phyloP scores from a whole-genome alignment of 345 rosid genomes.

The Linum trigynum region DNA sequence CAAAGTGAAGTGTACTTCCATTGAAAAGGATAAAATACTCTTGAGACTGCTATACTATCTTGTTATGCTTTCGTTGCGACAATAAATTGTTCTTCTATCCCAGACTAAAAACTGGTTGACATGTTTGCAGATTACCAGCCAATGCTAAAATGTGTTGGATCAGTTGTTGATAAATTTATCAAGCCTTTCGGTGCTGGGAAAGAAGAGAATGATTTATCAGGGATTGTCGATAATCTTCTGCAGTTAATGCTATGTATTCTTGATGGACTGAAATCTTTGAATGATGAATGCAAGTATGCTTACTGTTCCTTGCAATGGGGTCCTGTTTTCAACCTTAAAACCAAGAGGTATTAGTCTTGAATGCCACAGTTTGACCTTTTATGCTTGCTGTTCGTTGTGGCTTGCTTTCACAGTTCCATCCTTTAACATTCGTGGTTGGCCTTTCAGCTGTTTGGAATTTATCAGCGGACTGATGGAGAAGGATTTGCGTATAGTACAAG shows the following conservation, averaged over 20 bases:
- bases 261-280: constrained; percentile 32
- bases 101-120: constrained; percentile 3
- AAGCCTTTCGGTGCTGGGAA: constrained; percentile 22
- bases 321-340: constrained; percentile 50
- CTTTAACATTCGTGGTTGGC: constrained; percentile 16
- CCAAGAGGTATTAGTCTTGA: constrained; percentile 38
- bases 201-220: constrained; percentile 31
- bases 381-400: constrained; percentile 3
- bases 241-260: constrained; percentile 54
- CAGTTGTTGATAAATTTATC: constrained; percentile 35
- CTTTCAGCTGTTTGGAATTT: constrained; percentile 58
- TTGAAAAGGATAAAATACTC: background rate
- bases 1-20: constrained; percentile 2
- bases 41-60: background rate
- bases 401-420: constrained; percentile 2
- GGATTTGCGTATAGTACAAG: constrained; percentile 34
- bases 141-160: constrained; percentile 37
- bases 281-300: constrained; percentile 30
- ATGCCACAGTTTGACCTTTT: constrained; percentile 8
- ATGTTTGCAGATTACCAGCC: constrained; percentile 47
- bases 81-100: constrained; percentile 3
- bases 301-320: constrained; percentile 50
- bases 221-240: constrained; percentile 51
- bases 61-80: no score
- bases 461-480: constrained; percentile 46